phyloP scores from a whole-genome alignment of 78 protist genomes.

The Dictyostelium purpureum region DNA sequence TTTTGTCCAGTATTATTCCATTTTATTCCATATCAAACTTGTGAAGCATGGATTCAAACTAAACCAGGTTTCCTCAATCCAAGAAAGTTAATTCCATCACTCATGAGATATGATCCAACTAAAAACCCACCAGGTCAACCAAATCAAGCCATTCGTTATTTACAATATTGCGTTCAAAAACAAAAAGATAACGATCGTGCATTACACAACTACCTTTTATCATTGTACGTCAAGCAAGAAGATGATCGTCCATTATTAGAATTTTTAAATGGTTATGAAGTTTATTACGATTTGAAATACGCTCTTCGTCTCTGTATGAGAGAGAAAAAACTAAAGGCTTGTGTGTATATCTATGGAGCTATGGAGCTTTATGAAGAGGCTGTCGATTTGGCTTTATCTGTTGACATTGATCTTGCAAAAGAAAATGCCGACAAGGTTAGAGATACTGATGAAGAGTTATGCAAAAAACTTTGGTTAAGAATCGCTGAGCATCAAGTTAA shows the following conservation, averaged over 20 bases:
- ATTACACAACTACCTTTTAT: conserved; percentile 91
- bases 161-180: conserved; percentile 81
- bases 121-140: conserved; percentile 53
- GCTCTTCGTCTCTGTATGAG: conserved; percentile 93
- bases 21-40: conserved; percentile 87
- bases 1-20: conserved; percentile 92
- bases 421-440: conserved; percentile 76
- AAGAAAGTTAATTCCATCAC: conserved; percentile 89
- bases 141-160: conserved; percentile 95
- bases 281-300: conserved; percentile 87
- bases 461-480: conserved; percentile 91
- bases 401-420: conserved; percentile 90
- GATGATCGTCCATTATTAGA: conserved; percentile 83
- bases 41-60: conserved; percentile 82
- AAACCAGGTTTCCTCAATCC: conserved; percentile 72
- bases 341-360: conserved; percentile 89
- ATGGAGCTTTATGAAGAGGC: conserved; percentile 97
- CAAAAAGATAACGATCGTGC: conserved; percentile 83
- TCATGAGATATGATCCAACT: conserved; percentile 88
- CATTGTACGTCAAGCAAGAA: conserved; percentile 88
- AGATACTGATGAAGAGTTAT: conserved; percentile 88
- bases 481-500: conserved; percentile 93
- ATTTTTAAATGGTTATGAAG: conserved; percentile 3
- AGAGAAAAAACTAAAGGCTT: conserved; percentile 84
- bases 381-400: conserved; percentile 87